Evolutionary conservation across 441 rosid genomes (phyloP).

Genomic region (Biscutella laevigata): DNA sequence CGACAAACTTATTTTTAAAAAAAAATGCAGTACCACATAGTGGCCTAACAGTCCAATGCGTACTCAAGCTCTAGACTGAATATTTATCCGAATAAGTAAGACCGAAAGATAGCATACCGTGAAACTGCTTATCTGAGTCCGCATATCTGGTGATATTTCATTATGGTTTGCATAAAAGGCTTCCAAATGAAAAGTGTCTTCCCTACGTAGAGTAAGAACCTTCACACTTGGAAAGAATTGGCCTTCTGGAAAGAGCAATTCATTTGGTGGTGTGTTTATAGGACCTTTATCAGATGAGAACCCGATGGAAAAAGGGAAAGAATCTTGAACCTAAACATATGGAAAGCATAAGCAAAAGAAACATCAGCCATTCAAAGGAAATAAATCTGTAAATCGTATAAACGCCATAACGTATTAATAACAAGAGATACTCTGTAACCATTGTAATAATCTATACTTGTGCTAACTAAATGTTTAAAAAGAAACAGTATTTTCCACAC

Average conservation of each 20-base stretch:
- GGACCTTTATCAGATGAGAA: conserved; percentile 48
- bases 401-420: neutral
- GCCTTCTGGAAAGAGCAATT: conserved; percentile 45
- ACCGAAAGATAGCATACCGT: conserved; percentile 36
- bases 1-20: conserved; percentile 10
- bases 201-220: conserved; percentile 45
- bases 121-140: conserved; percentile 37
- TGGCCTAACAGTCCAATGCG: neutral
- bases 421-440: neutral
- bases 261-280: conserved; percentile 36
- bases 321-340: conserved; percentile 59
- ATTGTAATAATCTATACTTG: neutral
- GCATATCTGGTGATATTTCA: conserved; percentile 34
- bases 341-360: conserved; percentile 7
- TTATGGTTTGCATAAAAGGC: conserved; percentile 42
- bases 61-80: neutral
- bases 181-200: conserved; percentile 39
- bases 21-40: neutral
- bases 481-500: neutral
- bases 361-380: conserved; percentile 7
- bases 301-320: conserved; percentile 54
- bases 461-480: neutral
- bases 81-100: neutral
- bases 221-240: conserved; percentile 55
- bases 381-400: neutral